Evolutionary conservation across 1,284 basidiomycete genomes (phyloP).

Genomic region (Ceratobasidium sp.): DNA sequence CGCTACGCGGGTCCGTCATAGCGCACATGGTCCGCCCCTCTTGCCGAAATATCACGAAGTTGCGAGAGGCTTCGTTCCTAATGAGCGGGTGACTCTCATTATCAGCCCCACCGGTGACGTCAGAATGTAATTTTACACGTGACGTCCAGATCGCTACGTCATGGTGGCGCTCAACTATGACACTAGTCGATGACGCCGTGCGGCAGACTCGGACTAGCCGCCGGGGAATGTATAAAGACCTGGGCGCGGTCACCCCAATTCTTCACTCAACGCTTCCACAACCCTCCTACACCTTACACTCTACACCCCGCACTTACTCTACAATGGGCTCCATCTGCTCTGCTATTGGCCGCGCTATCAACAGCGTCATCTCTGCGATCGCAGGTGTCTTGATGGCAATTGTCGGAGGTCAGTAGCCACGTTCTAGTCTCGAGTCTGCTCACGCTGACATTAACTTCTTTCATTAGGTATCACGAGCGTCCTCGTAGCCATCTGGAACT

Average conservation of each 20-base stretch:
- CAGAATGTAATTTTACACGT: neutral
- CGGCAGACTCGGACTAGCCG: too few species aligned
- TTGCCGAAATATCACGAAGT: neutral
- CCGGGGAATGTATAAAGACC: neutral
- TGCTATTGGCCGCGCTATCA: slow-evolving; percentile 45
- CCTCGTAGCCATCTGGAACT: slow-evolving; percentile 46
- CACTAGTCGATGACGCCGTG: neutral
- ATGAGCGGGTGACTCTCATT: neutral
- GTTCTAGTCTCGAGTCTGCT: neutral
- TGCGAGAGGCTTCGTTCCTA: neutral
- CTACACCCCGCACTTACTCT: slow-evolving; percentile 38
- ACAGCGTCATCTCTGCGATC: slow-evolving; percentile 45
- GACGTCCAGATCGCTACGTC: neutral
- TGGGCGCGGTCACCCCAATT: neutral
- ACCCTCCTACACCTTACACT: slow-evolving; percentile 53
- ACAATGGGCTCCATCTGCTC: slow-evolving; percentile 45
- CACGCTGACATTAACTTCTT: neutral
- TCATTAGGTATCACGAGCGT: slow-evolving; percentile 28
- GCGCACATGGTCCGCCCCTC: neutral
- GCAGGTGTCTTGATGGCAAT: slow-evolving; percentile 44
- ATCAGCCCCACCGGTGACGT: slow-evolving; percentile 1
- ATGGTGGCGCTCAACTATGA: neutral
- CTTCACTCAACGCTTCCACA: neutral
- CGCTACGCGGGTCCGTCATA: neutral
- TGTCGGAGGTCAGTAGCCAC: slow-evolving; percentile 40